These are phyloP conservation scores for Arthroderma sp. DNA, from an alignment of 2,329 filamentous ascomycete species.

Conservation along the genomic window DNA sequence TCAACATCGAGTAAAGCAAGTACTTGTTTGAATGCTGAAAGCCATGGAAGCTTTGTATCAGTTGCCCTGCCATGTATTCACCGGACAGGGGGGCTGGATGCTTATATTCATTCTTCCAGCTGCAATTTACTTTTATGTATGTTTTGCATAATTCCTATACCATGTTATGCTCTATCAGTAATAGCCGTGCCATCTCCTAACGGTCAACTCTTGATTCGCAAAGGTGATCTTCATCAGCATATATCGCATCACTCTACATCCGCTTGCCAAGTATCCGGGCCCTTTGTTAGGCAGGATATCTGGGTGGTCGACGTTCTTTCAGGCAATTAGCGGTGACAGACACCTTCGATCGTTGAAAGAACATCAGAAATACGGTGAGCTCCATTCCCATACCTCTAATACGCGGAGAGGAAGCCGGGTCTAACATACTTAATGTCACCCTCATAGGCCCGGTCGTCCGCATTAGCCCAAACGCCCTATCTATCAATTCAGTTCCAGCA, in stretches of 20 bases:
- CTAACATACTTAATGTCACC: neutral
- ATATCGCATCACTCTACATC: conserved; percentile 11
- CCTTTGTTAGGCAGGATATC: conserved; percentile 8
- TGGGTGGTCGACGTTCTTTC: conserved; percentile 4
- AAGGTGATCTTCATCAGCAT: neutral
- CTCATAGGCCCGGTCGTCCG: conserved; percentile 46
- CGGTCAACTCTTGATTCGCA: neutral
- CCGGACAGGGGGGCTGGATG: no score
- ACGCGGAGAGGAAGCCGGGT: neutral
- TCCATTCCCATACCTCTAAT: no score
- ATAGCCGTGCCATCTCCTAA: no score
- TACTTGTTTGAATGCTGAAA: no score
- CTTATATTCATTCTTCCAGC: no score
- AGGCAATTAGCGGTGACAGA: conserved; percentile 7
- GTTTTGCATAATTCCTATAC: no score
- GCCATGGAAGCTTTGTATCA: no score
- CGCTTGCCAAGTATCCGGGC: conserved; percentile 11
- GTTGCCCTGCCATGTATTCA: no score
- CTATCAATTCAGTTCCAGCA: conserved; percentile 59
- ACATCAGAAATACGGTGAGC: conserved; percentile 23
- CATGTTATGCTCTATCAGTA: no score
- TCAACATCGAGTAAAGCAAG: no score
- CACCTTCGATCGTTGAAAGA: conserved; percentile 8
- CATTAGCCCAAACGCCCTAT: conserved; percentile 63
- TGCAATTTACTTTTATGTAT: no score